Evolutionary conservation across 2,329 filamentous ascomycete species (phyloP).

Genomic region (Phialophora verrucosa): DNA sequence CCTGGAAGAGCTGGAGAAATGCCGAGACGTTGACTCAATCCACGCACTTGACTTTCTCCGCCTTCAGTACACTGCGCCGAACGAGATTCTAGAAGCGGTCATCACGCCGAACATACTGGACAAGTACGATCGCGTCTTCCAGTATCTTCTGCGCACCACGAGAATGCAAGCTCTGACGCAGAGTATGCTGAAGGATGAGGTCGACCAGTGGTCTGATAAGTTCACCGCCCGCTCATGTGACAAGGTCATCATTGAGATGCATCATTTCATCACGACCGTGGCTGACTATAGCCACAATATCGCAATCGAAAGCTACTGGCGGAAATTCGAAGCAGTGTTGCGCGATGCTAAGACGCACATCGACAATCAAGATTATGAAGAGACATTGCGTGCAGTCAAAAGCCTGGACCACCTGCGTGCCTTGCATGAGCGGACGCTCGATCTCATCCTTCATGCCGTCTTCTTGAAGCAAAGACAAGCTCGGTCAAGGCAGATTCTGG

Average conservation of each 20-base stretch:
- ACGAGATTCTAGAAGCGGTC: slow-evolving; percentile 69
- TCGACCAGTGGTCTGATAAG: slow-evolving; percentile 22
- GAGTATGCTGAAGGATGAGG: slow-evolving; percentile 36
- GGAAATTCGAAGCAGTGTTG: slow-evolving; percentile 69
- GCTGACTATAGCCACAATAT: slow-evolving; percentile 80
- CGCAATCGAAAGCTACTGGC: slow-evolving; percentile 76
- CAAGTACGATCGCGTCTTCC: slow-evolving; percentile 87
- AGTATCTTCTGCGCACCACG: slow-evolving; percentile 74
- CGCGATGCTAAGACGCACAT: slow-evolving; percentile 66
- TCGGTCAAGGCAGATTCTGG: slow-evolving; percentile 72
- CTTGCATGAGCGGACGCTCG: slow-evolving; percentile 74
- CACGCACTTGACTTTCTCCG: slow-evolving; percentile 93
- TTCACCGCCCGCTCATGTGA: slow-evolving; percentile 46
- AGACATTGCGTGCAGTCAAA: slow-evolving; percentile 56
- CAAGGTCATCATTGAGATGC: slow-evolving; percentile 75
- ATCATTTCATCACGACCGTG: slow-evolving; percentile 76
- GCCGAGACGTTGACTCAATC: slow-evolving; percentile 80
- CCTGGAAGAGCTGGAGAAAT: slow-evolving; percentile 77
- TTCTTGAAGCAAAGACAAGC: slow-evolving; percentile 76
- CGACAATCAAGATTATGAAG: slow-evolving; percentile 52
- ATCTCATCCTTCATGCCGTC: slow-evolving; percentile 74
- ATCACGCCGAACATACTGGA: slow-evolving; percentile 72
- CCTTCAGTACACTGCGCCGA: slow-evolving; percentile 79
- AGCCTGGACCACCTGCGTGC: slow-evolving; percentile 71
- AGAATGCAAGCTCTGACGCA: slow-evolving; percentile 76